Evolutionary conservation across 2,329 filamentous ascomycete species (phyloP).

Genomic region (Talaromyces sp.): DNA sequence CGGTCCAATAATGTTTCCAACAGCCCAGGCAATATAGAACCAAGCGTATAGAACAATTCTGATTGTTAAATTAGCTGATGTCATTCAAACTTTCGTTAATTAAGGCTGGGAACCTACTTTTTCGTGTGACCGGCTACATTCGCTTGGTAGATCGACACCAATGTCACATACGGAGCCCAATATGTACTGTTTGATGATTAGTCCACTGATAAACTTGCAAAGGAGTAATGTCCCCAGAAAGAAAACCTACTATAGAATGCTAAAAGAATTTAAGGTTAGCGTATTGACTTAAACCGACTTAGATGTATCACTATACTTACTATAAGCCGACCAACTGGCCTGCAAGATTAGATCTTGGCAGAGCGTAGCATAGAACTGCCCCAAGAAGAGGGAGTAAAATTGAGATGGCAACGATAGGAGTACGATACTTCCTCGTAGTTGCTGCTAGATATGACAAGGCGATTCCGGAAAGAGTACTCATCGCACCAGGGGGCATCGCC

Average conservation of each 20-base stretch:
- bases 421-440: slow-evolving; percentile 22
- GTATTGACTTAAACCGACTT: background rate
- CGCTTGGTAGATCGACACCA: slow-evolving; percentile 33
- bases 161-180: slow-evolving; percentile 37
- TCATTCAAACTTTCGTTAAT: background rate
- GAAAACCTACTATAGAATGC: slow-evolving; percentile 12
- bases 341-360: slow-evolving; percentile 37
- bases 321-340: slow-evolving; percentile 45
- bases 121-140: slow-evolving; percentile 46
- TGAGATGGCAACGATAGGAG: slow-evolving; percentile 31
- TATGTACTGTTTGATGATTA: slow-evolving; percentile 37
- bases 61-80: too few relatives aligned
- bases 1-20: slow-evolving; percentile 47
- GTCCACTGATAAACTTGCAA: too few relatives aligned
- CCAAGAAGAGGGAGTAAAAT: slow-evolving; percentile 37
- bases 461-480: slow-evolving; percentile 37
- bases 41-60: slow-evolving; percentile 40
- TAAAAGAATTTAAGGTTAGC: background rate
- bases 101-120: slow-evolving; percentile 25
- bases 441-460: slow-evolving; percentile 34
- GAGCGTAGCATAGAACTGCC: slow-evolving; percentile 31
- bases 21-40: slow-evolving; percentile 44
- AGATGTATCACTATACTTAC: slow-evolving; percentile 11
- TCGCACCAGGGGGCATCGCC: slow-evolving; percentile 40
- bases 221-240: background rate